Base-by-base conservation (phyloP, 2,329 filamentous ascomycete species). In the Xylariaceae sp. region DNA sequence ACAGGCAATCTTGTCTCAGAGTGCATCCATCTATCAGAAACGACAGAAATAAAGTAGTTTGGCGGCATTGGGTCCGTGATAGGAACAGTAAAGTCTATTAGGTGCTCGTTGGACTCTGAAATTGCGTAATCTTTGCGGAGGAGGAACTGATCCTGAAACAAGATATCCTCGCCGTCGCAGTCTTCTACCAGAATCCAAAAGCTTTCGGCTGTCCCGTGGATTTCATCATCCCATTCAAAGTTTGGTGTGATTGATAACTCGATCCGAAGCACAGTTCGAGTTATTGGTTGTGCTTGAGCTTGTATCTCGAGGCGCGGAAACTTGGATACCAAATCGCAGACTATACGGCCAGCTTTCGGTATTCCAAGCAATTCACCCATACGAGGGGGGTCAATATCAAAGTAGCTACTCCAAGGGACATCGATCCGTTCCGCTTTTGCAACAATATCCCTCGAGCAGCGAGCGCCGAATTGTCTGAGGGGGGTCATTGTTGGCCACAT, bases 401-500 rank as follows among this genome's bases (percentile, higher is more conserved):
- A 96, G 73, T 96, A 99, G 70, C 83, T 95, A 56, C 79, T 81
- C 91, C 92, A 99, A 1, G 89, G 86, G 18, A 97, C 92, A 62
- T 96, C 92, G 57, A 97, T 95, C 62, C 92, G 83, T 74, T 99
- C 94, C 2, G 92, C 87, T 73, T 97, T 97, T 61, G 89, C 85
- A 46, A 97, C 77, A 49, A 97, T 89, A 54, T 97, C 92, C 39
- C 84, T 79, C 2, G 92, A 85, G 66, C 91, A 96, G 37, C 77
- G 75, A 3, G 87, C 83, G 16, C 54, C 54, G 67, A 99, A 99
- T 67, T 99, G 94, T 50, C 94, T 84, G 30, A 99, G 78, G 10
- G 95, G 94, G 36, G 90, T 89, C 94, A 97, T 99, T 5, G 92
- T 97, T 13, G 92, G 92, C 94, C 94, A 99, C 95, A 99, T 99